Evolutionary conservation across 768 basidiomycete species (phyloP), one percentile per base, ranked within the genome.

Genomic region (Termitomyces sp.): DNA sequence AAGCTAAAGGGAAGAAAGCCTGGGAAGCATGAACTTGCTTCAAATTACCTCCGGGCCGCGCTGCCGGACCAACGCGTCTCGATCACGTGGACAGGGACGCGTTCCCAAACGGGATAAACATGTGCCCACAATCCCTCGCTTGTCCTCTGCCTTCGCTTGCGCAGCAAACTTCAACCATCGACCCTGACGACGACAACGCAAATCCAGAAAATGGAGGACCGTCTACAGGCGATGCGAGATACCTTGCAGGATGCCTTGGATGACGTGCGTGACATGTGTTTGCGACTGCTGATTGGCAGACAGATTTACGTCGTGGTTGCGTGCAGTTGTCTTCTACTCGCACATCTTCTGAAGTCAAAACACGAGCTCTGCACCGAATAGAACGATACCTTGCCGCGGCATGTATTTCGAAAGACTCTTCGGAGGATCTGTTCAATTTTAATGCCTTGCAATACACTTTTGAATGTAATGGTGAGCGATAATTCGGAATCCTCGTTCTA

Each of bases 381-480:
- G 87, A 86, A 64, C 76, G 73, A 62, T 77, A 80, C 31, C 71
- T 85, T 31, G 86, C 83, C 3, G 54, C 69, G 54, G 78, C 79
- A n/a, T 77, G 79, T 56, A 73, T 80, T 41, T 64, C 72, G 26
- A 67, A 74, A n/a, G 70, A 76, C 24, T 66, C 77, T 18, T 70
- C 75, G 18, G 76, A 76, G 29, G 77, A 78, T 9, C 74, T 84
- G 61, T 74, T 77, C 37, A 70, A 73, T 47, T 89, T 92, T 69
- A 67, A 86, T 20, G 77, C 81, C 10, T 72, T 92, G 42, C 92
- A 94, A 67, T 83, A 88, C 62, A 83, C 83, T 0, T 92, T 94
- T 62, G 88, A 93, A 68, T 90, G 87, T 70, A 94, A 94, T 66
- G 76, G 92, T 92, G 63, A 59, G 88, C 66, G 16, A 31, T 53